Percentiles rank a stretch among this genome's conserved stretches.
Conservation (phyloP, 345 rosid genomes). For the Mangifera indica region DNA sequence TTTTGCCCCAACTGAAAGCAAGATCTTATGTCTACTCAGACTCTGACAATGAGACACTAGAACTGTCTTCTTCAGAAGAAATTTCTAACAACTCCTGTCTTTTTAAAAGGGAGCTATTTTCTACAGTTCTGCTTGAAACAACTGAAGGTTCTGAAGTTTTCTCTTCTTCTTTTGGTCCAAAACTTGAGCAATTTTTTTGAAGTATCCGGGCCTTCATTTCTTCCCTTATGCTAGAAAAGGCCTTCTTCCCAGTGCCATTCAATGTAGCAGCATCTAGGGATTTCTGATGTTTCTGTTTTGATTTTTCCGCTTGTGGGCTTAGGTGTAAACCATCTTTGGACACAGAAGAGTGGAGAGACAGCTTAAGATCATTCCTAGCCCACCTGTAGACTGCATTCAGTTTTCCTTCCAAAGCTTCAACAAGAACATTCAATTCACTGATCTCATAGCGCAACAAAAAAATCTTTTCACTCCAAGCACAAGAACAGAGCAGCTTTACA, state of each 20-base stretch:
- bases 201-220: constrained; percentile 33
- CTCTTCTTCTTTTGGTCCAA: constrained; percentile 19
- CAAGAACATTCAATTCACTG: constrained; percentile 51
- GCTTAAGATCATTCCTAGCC: constrained; percentile 38
- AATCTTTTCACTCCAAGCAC: constrained; percentile 51
- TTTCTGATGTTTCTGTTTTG: constrained; percentile 18
- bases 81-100: constrained; percentile 1
- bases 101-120: background rate
- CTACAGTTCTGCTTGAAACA: constrained; percentile 7
- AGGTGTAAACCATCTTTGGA: constrained; percentile 17
- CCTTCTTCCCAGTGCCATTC: constrained; percentile 17
- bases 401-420: constrained; percentile 62
- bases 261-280: constrained; percentile 8
- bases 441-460: constrained; percentile 50
- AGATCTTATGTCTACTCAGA: constrained; percentile 18
- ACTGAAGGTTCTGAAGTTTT: constrained; percentile 4
- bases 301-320: constrained; percentile 11
- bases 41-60: constrained; percentile 38
- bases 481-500: constrained; percentile 61
- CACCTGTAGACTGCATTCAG: constrained; percentile 49
- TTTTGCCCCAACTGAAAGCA: constrained; percentile 7
- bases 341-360: constrained; percentile 19
- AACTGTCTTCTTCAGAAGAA: constrained; percentile 24
- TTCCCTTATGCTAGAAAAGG: constrained; percentile 29
- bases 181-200: constrained; percentile 9